These are phyloP conservation scores for Knufia fluminis DNA, from an alignment of 2,329 filamentous ascomycete genomes.

Conservation along the genomic window DNA sequence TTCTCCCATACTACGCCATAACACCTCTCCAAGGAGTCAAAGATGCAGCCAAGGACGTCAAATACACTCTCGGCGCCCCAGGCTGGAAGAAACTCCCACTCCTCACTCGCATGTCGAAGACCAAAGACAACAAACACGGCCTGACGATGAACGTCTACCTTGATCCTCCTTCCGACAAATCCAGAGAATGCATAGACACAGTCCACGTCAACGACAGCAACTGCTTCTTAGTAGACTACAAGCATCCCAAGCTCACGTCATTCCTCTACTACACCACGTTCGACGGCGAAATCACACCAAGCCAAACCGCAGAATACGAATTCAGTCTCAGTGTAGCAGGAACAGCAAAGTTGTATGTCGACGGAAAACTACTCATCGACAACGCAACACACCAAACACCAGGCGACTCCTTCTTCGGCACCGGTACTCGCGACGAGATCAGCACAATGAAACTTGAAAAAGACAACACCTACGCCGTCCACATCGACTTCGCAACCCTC, in stretches of 20 bases:
- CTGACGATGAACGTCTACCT: constrained; percentile 56
- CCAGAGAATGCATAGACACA: constrained; percentile 45
- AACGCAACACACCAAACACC: constrained; percentile 55
- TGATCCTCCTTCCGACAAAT: constrained; percentile 42
- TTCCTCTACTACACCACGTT: constrained; percentile 51
- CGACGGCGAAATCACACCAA: constrained; percentile 51
- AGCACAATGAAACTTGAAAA: constrained; percentile 50
- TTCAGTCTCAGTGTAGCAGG: constrained; percentile 59
- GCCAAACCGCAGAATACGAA: constrained; percentile 53
- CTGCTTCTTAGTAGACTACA: constrained; percentile 45
- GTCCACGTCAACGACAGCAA: constrained; percentile 36
- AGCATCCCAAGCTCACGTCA: constrained; percentile 43
- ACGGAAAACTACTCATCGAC: constrained; percentile 54
- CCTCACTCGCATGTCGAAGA: constrained; percentile 45
- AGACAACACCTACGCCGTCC: constrained; percentile 49
- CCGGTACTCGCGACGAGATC: constrained; percentile 54
- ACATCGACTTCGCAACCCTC: constrained; percentile 52
- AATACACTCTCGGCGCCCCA: constrained; percentile 53
- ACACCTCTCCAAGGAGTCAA: constrained; percentile 37
- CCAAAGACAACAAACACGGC: constrained; percentile 45
- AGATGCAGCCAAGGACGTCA: constrained; percentile 30
- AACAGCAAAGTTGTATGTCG: constrained; percentile 55
- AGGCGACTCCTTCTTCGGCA: constrained; percentile 57
- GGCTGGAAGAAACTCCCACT: constrained; percentile 56
- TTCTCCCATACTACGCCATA: constrained; percentile 37